Evolutionary conservation across 345 rosid species (phyloP), one percentile per base, ranked within the genome.

Genomic region (Odontarrhena argentea): DNA sequence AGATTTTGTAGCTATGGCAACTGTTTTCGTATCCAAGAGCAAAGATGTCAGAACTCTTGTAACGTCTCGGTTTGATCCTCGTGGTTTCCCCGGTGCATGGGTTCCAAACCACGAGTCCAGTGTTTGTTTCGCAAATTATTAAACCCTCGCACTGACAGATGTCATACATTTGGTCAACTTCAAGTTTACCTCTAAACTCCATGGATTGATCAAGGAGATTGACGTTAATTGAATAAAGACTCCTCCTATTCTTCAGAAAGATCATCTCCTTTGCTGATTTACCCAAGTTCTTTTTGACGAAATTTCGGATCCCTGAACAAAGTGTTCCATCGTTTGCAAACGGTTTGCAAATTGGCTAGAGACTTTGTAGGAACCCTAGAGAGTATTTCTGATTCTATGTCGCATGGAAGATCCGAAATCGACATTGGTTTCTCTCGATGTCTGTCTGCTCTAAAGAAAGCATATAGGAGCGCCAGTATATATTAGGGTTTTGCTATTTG

Each of bases 301-400:
- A 63, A 1, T 0, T 63, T 9, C n/a, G 36, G 57, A 49, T 63
- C 68, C 24, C 10, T 63, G 45, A 62, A 62, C 6, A 48, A 35
- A 18, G 22, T 14, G 15, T 62, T 10, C 67, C 67, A 62, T 36
- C 45, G 10, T 47, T 47, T 62, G 8, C 67, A 62, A 47, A 12
- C 18, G 4, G 22, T 2, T 5, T 9, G 4, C 55, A 8, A 24
- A 7, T 60, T n/a, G 5, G 2, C 2, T 3, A 15, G 11, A 46
- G 67, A 47, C 1, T 7, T 47, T 2, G 55, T 18, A 18, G 45
- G 67, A 47, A 62, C 45, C 34, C 35, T 34, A 1, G 35, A 47
- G 8, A 62, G 67, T 11, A 48, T 62, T 11, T 62, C 55, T 1
- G 34, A 35, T 36, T 48, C 52, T 25, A 62, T 2, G 0, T 62